phyloP scores from a whole-genome alignment of 352 stramenopile species.

The Globisporangium canariense region DNA sequence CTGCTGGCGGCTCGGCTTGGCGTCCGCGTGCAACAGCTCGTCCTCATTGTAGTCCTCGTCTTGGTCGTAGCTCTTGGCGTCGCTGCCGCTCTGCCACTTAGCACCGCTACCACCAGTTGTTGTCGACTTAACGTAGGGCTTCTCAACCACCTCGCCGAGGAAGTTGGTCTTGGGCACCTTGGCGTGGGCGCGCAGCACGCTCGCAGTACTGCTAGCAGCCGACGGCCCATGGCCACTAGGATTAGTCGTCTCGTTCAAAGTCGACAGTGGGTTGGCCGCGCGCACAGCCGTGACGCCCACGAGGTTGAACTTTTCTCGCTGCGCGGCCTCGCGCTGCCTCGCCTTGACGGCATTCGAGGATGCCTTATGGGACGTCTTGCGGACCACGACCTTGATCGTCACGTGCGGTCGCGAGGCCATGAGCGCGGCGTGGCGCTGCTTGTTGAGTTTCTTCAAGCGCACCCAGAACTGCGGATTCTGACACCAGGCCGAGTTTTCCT shows the following conservation, averaged over 20 bases:
- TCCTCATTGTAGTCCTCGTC: conserved; percentile 21
- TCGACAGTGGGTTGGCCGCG: conserved; percentile 10
- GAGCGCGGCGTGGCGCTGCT: conserved; percentile 24
- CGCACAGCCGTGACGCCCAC: conserved; percentile 60
- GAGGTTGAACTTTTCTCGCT: conserved; percentile 50
- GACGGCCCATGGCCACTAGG: background rate
- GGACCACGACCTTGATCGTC: conserved; percentile 69
- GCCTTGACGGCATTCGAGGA: conserved; percentile 33
- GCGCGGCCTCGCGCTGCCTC: conserved; percentile 50
- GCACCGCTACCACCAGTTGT: background rate
- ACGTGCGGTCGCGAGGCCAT: conserved; percentile 38
- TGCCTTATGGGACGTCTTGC: conserved; percentile 61
- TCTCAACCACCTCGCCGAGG: conserved; percentile 56
- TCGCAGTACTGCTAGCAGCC: conserved; percentile 22
- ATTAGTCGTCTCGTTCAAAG: conserved; percentile 4
- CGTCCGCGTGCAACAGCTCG: conserved; percentile 15
- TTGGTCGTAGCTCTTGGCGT: conserved; percentile 21
- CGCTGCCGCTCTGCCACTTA: conserved; percentile 18
- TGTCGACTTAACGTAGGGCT: conserved; percentile 31
- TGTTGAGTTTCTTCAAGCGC: conserved; percentile 29
- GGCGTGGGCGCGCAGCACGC: conserved; percentile 35
- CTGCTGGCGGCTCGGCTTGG: conserved; percentile 1
- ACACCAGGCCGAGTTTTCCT: conserved; percentile 68
- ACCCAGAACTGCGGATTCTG: conserved; percentile 91
- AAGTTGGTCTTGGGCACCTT: conserved; percentile 71